Percentiles rank a stretch among this genome's conserved stretches.
These are phyloP conservation scores for Pichia sp. DNA, from an alignment of 1,139 yeast species.

Conservation along the genomic window DNA sequence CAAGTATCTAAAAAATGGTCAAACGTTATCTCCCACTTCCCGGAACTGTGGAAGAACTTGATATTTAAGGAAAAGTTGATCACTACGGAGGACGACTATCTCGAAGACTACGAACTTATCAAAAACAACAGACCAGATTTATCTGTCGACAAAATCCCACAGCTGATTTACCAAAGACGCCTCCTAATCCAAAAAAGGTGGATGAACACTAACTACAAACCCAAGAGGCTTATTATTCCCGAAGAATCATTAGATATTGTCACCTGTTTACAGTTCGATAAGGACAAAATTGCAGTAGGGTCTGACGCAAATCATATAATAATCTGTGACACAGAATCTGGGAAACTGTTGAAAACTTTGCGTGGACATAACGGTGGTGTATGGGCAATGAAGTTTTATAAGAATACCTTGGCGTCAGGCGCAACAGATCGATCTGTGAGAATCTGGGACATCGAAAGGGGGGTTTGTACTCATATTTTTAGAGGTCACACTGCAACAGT, in stretches of 20 bases:
- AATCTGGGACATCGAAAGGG: constrained; percentile 79
- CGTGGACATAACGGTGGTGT: constrained; percentile 97
- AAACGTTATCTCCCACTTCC: constrained; percentile 37
- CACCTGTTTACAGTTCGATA: constrained; percentile 91
- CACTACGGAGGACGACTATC: constrained; percentile 34
- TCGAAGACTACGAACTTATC: constrained; percentile 32
- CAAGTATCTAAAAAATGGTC: constrained; percentile 72
- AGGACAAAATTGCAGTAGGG: constrained; percentile 86
- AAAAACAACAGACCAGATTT: constrained; percentile 12
- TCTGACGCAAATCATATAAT: constrained; percentile 84
- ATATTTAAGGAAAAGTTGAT: constrained; percentile 53
- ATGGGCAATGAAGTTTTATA: constrained; percentile 91
- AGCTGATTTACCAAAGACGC: constrained; percentile 63
- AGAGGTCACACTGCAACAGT: constrained; percentile 92
- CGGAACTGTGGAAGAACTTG: constrained; percentile 57
- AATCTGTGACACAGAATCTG: constrained; percentile 74
- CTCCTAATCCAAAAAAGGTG: constrained; percentile 67
- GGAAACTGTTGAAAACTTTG: constrained; percentile 61
- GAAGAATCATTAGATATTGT: constrained; percentile 77
- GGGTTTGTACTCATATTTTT: constrained; percentile 78
- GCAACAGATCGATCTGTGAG: constrained; percentile 89
- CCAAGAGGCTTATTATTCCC: constrained; percentile 58
- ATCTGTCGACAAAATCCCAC: constrained; percentile 28
- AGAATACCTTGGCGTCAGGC: constrained; percentile 80
- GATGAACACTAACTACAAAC: constrained; percentile 73